A percentile compares a stretch with the other conserved stretches of the same genome.
Conservation (phyloP, 768 basidiomycete genomes). For the Leccinum subgranulosum region DNA sequence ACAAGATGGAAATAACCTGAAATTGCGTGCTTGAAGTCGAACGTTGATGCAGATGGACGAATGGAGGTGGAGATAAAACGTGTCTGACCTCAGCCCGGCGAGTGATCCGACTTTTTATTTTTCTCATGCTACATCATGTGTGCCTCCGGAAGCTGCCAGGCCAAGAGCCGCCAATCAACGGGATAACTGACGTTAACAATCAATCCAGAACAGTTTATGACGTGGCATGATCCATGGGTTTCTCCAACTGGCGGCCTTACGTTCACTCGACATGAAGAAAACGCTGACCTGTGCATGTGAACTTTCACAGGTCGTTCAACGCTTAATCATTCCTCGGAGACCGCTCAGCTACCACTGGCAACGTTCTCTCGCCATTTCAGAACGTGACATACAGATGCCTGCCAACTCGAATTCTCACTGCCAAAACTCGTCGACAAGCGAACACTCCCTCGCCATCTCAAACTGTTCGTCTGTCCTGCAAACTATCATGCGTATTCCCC, state of each 20-base stretch:
- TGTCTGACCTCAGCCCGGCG: background rate
- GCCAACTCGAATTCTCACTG: slow-evolving; percentile 3
- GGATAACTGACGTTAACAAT: background rate
- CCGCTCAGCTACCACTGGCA: background rate
- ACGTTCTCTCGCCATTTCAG: background rate
- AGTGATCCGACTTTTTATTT: background rate
- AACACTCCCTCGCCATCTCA: slow-evolving; percentile 47
- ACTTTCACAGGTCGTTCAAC: background rate
- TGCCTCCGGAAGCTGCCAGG: background rate
- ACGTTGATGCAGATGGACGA: background rate
- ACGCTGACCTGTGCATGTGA: background rate
- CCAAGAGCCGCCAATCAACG: background rate
- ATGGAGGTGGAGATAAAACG: background rate
- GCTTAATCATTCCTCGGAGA: background rate
- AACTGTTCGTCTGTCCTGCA: slow-evolving; percentile 67
- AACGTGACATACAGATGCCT: background rate
- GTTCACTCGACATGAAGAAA: background rate
- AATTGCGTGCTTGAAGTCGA: background rate
- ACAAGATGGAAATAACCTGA: background rate
- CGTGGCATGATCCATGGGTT: background rate
- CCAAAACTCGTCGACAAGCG: slow-evolving; percentile 16
- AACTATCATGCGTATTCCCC: slow-evolving; percentile 44
- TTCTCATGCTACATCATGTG: background rate
- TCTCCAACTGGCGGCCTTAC: background rate
- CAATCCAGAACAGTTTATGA: background rate